A percentile compares a stretch with the other conserved stretches of the same genome.
phyloP scores from a whole-genome alignment of 2,329 filamentous ascomycete genomes.

The Fusarium sp. region DNA sequence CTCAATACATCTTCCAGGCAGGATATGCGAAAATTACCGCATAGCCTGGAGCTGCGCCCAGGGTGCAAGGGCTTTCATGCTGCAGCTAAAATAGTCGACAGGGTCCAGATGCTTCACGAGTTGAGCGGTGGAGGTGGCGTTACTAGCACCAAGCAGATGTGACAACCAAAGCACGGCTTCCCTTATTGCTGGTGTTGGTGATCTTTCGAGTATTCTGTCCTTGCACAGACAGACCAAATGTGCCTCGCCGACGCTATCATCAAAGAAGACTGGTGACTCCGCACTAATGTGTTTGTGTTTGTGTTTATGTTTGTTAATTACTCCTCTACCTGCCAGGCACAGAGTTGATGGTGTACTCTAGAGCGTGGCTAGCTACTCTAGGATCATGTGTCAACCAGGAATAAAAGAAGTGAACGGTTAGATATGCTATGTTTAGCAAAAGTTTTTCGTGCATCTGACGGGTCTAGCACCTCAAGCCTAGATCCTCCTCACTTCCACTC shows the following conservation, averaged over 20 bases:
- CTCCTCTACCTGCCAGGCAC: too few species aligned
- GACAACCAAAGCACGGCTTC: conserved; percentile 1
- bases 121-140: conserved; percentile 28
- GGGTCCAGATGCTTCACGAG: conserved; percentile 7
- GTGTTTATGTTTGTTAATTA: not conserved
- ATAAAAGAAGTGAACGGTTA: not conserved
- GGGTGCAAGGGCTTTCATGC: not conserved
- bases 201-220: not conserved
- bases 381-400: not conserved
- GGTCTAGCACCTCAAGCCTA: not conserved
- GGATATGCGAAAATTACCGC: conserved; percentile 30
- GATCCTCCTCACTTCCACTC: conserved; percentile 22
- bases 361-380: not conserved
- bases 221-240: conserved; percentile 1
- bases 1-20: too few species aligned
- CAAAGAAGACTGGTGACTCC: not conserved
- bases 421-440: conserved; percentile 10
- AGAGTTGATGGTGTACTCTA: not conserved
- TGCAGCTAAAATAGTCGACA: conserved; percentile 22
- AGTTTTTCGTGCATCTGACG: conserved; percentile 1
- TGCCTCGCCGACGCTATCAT: conserved; percentile 19
- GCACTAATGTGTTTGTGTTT: not conserved
- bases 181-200: not conserved
- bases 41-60: not conserved
- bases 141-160: conserved; percentile 7